Evolutionary conservation across 805 yeast species (phyloP).

Genomic region (Metschnikowia amazonensis): DNA sequence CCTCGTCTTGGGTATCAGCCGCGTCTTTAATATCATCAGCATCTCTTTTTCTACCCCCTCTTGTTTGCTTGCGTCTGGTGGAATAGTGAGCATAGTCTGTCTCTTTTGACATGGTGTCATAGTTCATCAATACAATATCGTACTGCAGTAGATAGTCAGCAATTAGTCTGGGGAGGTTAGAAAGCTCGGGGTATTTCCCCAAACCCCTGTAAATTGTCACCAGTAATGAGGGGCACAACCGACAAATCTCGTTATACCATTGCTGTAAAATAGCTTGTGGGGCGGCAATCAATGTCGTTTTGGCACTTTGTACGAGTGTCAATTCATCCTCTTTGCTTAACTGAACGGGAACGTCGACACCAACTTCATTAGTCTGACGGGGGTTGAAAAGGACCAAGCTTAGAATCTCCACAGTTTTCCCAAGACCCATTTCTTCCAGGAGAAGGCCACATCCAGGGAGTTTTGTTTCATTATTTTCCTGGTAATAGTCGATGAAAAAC

Average conservation of each 20-base stretch:
- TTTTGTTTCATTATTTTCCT: conserved; percentile 20
- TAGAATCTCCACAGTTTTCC: conserved; percentile 85
- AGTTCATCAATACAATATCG: conserved; percentile 82
- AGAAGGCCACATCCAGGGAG: conserved; percentile 62
- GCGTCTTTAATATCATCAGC: conserved; percentile 9
- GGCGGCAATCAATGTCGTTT: conserved; percentile 77
- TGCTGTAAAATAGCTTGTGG: conserved; percentile 82
- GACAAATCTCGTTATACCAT: conserved; percentile 74
- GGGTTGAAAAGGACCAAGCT: conserved; percentile 61
- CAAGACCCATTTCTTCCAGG: conserved; percentile 97
- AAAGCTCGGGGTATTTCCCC: conserved; percentile 23
- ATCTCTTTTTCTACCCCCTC: conserved; percentile 20
- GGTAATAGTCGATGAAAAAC: conserved; percentile 26
- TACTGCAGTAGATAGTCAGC: conserved; percentile 54
- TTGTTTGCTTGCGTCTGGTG: conserved; percentile 50
- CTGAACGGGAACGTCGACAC: conserved; percentile 26
- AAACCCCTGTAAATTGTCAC: conserved; percentile 64
- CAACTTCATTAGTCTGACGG: conserved; percentile 39
- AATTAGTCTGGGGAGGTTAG: conserved; percentile 36
- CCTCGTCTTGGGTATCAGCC: background rate
- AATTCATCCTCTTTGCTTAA: conserved; percentile 37
- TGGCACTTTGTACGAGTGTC: conserved; percentile 47
- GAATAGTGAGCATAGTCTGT: conserved; percentile 74
- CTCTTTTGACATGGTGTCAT: conserved; percentile 66
- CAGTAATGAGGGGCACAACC: conserved; percentile 55